phyloP scores from a whole-genome alignment of 148 eudicot species.

The Fagopyrum esculentum region DNA sequence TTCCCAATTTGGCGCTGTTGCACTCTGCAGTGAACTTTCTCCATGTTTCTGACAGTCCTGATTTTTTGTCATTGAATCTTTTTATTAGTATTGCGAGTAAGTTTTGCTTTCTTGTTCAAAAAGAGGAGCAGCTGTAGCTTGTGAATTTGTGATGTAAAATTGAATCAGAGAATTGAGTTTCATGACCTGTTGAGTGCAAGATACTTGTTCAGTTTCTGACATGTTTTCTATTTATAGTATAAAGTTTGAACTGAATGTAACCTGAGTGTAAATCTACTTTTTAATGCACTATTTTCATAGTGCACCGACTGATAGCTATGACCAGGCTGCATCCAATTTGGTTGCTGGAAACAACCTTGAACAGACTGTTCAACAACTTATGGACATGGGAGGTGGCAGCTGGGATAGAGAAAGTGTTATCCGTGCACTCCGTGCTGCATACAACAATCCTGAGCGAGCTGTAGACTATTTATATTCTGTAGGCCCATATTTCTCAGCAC shows the following conservation, averaged over 20 bases:
- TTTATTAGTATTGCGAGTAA: too few species aligned
- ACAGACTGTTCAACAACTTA: conserved; percentile 68
- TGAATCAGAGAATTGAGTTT: too few species aligned
- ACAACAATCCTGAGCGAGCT: conserved; percentile 98
- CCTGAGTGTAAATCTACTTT: background rate
- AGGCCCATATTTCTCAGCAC: conserved; percentile 17
- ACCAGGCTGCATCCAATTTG: conserved; percentile 68
- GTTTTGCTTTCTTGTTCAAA: too few species aligned
- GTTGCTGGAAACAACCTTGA: conserved; percentile 62
- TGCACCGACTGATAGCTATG: conserved; percentile 46
- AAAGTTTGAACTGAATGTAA: background rate
- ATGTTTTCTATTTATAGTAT: background rate
- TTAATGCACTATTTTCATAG: conserved; percentile 31
- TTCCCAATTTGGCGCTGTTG: too few species aligned
- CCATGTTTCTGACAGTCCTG: too few species aligned
- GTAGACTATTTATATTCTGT: conserved; percentile 95
- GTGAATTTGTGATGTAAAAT: too few species aligned
- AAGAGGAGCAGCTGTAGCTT: too few species aligned
- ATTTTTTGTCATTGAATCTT: too few species aligned
- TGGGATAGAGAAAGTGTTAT: conserved; percentile 87
- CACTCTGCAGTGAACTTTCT: too few species aligned
- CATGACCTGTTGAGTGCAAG: too few species aligned
- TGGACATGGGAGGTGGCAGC: conserved; percentile 97
- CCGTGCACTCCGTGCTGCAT: conserved; percentile 99
- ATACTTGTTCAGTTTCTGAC: too few species aligned